Evolutionary conservation across 768 basidiomycete species (phyloP).

Genomic region (Kwoniella bestiolae): DNA sequence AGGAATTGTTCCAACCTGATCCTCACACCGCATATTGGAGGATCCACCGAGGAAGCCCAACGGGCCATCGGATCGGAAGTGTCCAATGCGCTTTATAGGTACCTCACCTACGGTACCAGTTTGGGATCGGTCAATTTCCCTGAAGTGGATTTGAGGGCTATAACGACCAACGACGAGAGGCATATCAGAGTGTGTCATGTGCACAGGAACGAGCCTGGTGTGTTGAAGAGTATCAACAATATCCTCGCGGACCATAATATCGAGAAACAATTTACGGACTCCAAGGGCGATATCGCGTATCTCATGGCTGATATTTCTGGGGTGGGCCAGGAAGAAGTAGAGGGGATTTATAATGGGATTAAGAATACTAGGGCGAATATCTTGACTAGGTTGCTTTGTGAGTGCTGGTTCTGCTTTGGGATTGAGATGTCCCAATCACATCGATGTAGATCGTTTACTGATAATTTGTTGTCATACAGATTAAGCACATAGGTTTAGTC

Average conservation of each 20-base stretch:
- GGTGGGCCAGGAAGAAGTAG: slow-evolving; percentile 79
- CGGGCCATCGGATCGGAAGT: slow-evolving; percentile 97
- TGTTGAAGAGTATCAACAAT: slow-evolving; percentile 92
- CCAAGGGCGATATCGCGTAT: slow-evolving; percentile 65
- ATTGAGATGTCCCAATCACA: no score
- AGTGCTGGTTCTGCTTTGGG: slow-evolving; percentile 23
- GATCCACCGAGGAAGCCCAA: slow-evolving; percentile 98
- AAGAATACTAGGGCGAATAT: slow-evolving; percentile 82
- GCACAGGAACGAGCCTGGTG: slow-evolving; percentile 77
- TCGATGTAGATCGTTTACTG: no score
- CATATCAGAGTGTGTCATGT: slow-evolving; percentile 91
- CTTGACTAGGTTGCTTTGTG: slow-evolving; percentile 76
- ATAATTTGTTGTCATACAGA: not conserved
- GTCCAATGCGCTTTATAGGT: slow-evolving; percentile 77
- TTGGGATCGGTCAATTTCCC: slow-evolving; percentile 98
- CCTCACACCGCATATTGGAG: slow-evolving; percentile 97
- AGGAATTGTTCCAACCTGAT: slow-evolving; percentile 84
- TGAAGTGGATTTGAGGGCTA: slow-evolving; percentile 92
- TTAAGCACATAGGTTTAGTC: not conserved
- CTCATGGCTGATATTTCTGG: slow-evolving; percentile 96
- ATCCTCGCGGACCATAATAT: slow-evolving; percentile 94
- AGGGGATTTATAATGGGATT: slow-evolving; percentile 76
- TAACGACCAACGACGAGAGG: slow-evolving; percentile 77
- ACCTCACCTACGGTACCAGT: slow-evolving; percentile 89
- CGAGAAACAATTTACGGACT: slow-evolving; percentile 98